Base-by-base conservation (phyloP, 75 land plant genomes). In the Isoetes taiwanensis region DNA sequence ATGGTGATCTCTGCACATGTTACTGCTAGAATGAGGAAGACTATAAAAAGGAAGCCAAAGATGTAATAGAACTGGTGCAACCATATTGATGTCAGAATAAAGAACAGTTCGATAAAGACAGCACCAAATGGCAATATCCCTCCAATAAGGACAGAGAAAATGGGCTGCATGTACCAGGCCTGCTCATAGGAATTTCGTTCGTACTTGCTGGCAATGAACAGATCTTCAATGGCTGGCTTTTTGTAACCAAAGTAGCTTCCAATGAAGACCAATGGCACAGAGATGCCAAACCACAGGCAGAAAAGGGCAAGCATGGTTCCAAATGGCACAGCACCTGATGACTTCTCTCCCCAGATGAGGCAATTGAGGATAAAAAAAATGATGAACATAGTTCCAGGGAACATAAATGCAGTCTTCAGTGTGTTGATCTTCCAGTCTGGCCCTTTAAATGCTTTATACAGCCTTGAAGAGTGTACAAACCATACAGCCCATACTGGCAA, bases 301-400 rank as follows among this genome's bases (percentile, higher is more conserved):
- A 37, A 37, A 37, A 37, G 39, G 14, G 14, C 14, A 14, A 37
- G 14, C 39, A 37, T 37, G 39, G 39, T 37, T 9, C 12, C 9
- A 14, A 37, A 37, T 14, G 39, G 39, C 12, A 37, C 39, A 9
- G 14, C 39, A 12, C 93, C 93, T 4, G 93, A 86, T 0, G 93
- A 86, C 63, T 82, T 80, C 66, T 86, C 83, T 1, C 93, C 93
- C 93, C 93, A 46, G 19, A 46, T 46, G 6, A 46, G 16, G 6
- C 25, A 19, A 37, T 37, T 37, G 14, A 9, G 9, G 39, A 37
- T 37, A 37, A 9, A 9, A 9, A 37, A 19, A 19, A 46, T 46
- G 50, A 46, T 19, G 12, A 46, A 19, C 50, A 46, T 23, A 23
- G 25, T n/a, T 5, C 12, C 50, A 19, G 50, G 50, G 50, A 46